Conservation (phyloP, 441 rosid genomes). For the Aquilaria agallochum region DNA sequence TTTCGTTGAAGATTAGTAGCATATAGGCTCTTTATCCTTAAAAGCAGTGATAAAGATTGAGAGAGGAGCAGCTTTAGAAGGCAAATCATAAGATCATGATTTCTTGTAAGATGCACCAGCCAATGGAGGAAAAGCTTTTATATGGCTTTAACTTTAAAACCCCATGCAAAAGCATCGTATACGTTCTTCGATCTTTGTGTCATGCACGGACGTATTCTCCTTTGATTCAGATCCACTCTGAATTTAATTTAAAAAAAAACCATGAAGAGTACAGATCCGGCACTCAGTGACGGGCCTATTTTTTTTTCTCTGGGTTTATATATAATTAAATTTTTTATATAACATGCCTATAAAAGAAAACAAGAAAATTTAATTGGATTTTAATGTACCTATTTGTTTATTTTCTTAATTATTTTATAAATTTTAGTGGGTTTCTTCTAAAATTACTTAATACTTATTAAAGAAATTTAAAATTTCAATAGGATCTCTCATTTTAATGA, state of each 20-base stretch:
- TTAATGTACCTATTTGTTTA: too few species aligned
- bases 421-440: too few species aligned
- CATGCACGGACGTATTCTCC: slow-evolving; percentile 40
- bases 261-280: neutral
- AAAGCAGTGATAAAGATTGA: slow-evolving; percentile 42
- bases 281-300: neutral
- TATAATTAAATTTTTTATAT: neutral
- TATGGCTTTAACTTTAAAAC: slow-evolving; percentile 14
- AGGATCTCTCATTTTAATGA: too few species aligned
- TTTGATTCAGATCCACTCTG: too few species aligned
- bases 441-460: too few species aligned
- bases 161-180: slow-evolving; percentile 55
- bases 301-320: neutral
- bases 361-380: neutral
- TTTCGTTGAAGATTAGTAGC: too few species aligned
- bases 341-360: neutral
- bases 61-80: slow-evolving; percentile 32
- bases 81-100: slow-evolving; percentile 80
- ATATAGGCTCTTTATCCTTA: slow-evolving; percentile 3
- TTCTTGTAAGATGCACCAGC: slow-evolving; percentile 53
- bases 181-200: slow-evolving; percentile 52
- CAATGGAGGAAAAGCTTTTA: slow-evolving; percentile 17
- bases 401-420: too few species aligned
- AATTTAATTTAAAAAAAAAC: neutral
- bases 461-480: too few species aligned